These are phyloP conservation scores for Dactylellina sp. DNA, from an alignment of 2,329 filamentous ascomycete species.

Conservation along the genomic window DNA sequence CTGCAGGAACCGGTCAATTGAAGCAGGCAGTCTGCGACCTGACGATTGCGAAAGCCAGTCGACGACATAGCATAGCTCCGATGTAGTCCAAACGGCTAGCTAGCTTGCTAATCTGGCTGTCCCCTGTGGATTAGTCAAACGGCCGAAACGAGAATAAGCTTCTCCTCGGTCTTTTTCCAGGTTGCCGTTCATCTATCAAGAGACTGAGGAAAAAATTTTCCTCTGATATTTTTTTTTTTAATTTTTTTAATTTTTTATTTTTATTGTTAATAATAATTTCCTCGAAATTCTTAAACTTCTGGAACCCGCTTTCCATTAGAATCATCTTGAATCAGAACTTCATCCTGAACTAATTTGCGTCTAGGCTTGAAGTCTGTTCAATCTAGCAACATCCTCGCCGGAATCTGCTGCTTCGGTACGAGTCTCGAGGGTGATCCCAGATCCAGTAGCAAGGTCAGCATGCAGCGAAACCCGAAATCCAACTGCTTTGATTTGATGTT, in stretches of 20 bases:
- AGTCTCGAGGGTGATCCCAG: constrained; percentile 31
- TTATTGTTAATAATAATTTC: no score
- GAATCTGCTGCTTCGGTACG: neutral
- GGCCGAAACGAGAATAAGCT: constrained; percentile 37
- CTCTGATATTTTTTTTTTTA: constrained; percentile 8
- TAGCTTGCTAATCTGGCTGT: constrained; percentile 1
- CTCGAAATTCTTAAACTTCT: no score
- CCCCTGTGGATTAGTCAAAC: neutral
- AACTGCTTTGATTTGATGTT: constrained; percentile 10
- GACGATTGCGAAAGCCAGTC: neutral
- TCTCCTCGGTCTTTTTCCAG: constrained; percentile 15
- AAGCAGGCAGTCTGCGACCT: constrained; percentile 11
- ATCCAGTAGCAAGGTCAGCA: constrained; percentile 19
- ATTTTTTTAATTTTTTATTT: neutral
- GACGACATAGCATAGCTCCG: neutral
- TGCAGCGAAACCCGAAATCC: constrained; percentile 12
- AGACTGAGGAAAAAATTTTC: constrained; percentile 19
- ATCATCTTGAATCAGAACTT: constrained; percentile 5
- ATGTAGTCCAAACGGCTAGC: neutral
- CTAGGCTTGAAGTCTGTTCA: neutral
- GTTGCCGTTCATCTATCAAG: constrained; percentile 2
- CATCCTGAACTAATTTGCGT: constrained; percentile 18
- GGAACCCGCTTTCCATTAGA: no score
- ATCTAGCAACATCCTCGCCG: constrained; percentile 14
- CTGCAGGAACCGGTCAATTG: constrained; percentile 35